Evolutionary conservation across 129 eudicot genomes (phyloP), one percentile per base, ranked within the genome.

Genomic region (Escallonia herrerae): DNA sequence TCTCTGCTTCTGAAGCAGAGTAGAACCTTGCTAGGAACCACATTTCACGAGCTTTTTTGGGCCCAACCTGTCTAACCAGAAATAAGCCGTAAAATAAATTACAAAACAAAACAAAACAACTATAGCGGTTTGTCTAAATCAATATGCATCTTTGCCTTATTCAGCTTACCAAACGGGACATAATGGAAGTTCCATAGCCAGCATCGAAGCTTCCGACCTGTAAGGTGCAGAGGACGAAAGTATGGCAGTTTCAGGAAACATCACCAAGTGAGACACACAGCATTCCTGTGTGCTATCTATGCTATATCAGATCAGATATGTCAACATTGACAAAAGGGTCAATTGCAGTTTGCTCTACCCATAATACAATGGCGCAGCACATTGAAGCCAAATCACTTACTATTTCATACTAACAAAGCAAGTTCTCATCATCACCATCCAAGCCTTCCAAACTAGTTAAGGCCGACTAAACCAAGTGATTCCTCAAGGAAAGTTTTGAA

Each of bases 141-240:
- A 33, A 14, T 42, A 14, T 8, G 42, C 40, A 43, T 57, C 10
- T 47, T 43, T 63, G 22, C 40, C 40, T 58, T 22, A 70, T 15
- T 8, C 53, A 61, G 61, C 90, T 63, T 71, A 93, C 99, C 96
- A 93, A 70, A 48, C 99, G 82, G 57, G 99, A 83, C 99, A 93
- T 93, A 58, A 93, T 84, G 8, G 99, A 93, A 76, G 91, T 87
- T 64, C 99, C 99, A 64, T 89, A 93, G 47, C 99, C 99, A 79
- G 96, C 99, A 82, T 93, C 99, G 78, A 89, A 89, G 87, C 99
- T 93, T 78, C 99, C 99, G 39, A 93, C 99, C 99, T 93, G 77
- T 65, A 76, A 56, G 15, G 49, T 60, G 11, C 74, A 72, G 33
- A 22, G 33, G 33, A 22, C 33, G 33, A 22, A 22, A 22, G 33